Evolutionary conservation across 805 yeast genomes (phyloP), one percentile per base, ranked within the genome.

Genomic region (Candida ortonii): DNA sequence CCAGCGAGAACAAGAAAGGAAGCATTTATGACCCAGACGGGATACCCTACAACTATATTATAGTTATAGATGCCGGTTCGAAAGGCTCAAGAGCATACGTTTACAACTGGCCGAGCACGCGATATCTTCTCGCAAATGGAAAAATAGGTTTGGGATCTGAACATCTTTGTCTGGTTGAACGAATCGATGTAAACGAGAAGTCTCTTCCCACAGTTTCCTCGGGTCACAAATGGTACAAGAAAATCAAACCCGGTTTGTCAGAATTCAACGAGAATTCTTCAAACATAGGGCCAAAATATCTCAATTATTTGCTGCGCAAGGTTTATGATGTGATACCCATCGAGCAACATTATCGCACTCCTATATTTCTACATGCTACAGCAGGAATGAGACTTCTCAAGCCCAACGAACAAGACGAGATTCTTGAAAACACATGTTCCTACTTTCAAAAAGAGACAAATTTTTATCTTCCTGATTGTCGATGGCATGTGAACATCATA

Each of bases 301-400:
- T 80, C 10, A 64, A 67, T 23, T 57, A 63, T 30, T 53, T 81
- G n/a, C 57, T 80, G 24, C 55, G 66, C 2, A 58, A 68, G 17
- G 73, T 80, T 6, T 57, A 68, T 31, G 55, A 66, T 7, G 61
- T 76, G 6, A 71, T 81, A 2, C 89, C 89, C 11, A 60, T 64
- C 34, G 71, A 75, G 12, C 84, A 79, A 50, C 78, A 74, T 32
- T 49, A 49, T 7, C 51, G 86, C 30, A 81, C 89, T 0, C 89
- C 89, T 0, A 65, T 81, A 1, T 80, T 78, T 44, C 52, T 81
- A 6, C 85, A 80, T 53, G 78, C 84, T 1, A 80, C 87, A 0
- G 87, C 83, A 0, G 85, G 85, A 0, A 70, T 80, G 77, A 57
- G 86, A 27, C 53, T 75, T 10, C 57, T 80, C 25, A 68, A 67